These are phyloP conservation scores for Pistacia integerrima DNA, from an alignment of 345 rosid genomes.

Conservation along the genomic window DNA sequence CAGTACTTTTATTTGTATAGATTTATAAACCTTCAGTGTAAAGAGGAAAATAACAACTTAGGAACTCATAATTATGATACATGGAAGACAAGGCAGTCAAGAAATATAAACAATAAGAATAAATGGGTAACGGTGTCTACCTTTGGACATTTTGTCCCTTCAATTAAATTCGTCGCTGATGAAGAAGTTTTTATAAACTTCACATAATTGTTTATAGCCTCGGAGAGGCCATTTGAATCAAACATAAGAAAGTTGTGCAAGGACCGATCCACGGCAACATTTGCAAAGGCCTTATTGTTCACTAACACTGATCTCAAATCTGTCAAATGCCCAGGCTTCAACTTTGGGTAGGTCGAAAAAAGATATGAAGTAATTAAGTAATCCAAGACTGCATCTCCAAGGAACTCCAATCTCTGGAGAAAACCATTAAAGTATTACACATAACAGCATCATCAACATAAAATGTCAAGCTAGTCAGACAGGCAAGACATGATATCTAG, in stretches of 20 bases:
- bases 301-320: slow-evolving; percentile 83
- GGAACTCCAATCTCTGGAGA: slow-evolving; percentile 90
- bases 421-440: slow-evolving; percentile 23
- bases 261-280: slow-evolving; percentile 61
- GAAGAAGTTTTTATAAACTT: slow-evolving; percentile 41
- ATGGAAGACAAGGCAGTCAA: not conserved
- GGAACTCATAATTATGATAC: not conserved
- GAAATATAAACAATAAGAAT: not conserved
- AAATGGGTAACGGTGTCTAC: slow-evolving; percentile 29
- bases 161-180: slow-evolving; percentile 40
- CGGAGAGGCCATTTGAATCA: slow-evolving; percentile 58
- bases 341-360: slow-evolving; percentile 71
- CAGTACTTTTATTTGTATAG: no score
- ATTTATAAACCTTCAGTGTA: no score
- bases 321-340: slow-evolving; percentile 93
- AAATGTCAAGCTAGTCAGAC: slow-evolving; percentile 3
- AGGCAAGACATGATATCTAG: slow-evolving; percentile 16
- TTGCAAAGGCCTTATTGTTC: slow-evolving; percentile 80
- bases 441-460: slow-evolving; percentile 16
- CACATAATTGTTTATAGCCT: slow-evolving; percentile 57
- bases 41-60: not conserved
- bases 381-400: slow-evolving; percentile 96
- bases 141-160: slow-evolving; percentile 86
- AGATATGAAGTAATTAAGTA: slow-evolving; percentile 85
- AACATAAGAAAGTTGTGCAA: slow-evolving; percentile 59